Conservation (phyloP, 306 rosid species). For the Hylodesmum podocarpum region DNA sequence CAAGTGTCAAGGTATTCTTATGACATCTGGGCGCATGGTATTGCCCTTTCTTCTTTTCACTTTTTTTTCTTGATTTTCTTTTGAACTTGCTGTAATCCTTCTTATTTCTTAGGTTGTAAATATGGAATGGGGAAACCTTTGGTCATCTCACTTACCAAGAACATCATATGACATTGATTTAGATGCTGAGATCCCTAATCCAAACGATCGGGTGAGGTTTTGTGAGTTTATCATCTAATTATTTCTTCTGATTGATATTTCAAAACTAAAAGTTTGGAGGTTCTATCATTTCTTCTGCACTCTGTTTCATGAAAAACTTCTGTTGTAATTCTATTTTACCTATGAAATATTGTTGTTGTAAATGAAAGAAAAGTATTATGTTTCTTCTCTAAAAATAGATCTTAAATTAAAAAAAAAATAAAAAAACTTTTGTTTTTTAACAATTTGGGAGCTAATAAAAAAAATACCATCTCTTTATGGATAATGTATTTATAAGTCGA, state of each 20-base stretch:
- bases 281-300: no score
- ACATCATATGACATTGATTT: conserved; percentile 72
- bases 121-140: conserved; percentile 97
- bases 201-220: conserved; percentile 73
- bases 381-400: no score
- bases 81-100: neutral
- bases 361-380: no score
- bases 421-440: no score
- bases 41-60: neutral
- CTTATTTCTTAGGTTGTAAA: conserved; percentile 65
- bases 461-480: no score
- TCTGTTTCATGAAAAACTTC: no score
- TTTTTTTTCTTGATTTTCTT: neutral
- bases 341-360: no score
- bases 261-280: conserved; percentile 25
- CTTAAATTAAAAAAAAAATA: no score
- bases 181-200: conserved; percentile 91
- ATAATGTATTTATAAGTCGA: no score
- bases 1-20: conserved; percentile 81
- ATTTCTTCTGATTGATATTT: conserved; percentile 12
- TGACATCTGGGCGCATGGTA: conserved; percentile 84
- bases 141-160: conserved; percentile 94
- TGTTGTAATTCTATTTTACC: no score
- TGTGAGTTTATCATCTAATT: conserved; percentile 1
- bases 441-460: no score